Evolutionary conservation across 2,329 filamentous ascomycete genomes (phyloP).

Genomic region (Xylariaceae sp.): DNA sequence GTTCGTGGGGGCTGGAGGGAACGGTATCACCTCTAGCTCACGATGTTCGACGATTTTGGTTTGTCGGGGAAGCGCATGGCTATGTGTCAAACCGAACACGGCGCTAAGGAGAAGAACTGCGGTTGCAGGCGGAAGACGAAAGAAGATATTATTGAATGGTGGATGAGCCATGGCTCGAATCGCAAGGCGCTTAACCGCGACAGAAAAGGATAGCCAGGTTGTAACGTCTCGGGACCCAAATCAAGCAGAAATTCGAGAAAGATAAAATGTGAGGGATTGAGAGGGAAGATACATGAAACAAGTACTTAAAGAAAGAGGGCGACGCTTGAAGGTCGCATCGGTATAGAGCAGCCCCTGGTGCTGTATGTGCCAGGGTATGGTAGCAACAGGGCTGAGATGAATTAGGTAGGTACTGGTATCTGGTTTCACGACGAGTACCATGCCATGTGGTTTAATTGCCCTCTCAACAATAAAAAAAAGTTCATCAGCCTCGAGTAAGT

Average conservation of each 20-base stretch:
- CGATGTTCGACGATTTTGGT: constrained; percentile 47
- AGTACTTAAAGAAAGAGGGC: constrained; percentile 32
- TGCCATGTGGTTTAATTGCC: not conserved
- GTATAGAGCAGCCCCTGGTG: constrained; percentile 21
- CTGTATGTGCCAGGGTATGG: constrained; percentile 22
- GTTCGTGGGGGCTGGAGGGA: constrained; percentile 51
- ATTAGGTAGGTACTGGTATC: too few species aligned
- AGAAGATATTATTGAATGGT: constrained; percentile 43
- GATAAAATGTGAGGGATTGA: constrained; percentile 24
- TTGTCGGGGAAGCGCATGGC: constrained; percentile 50
- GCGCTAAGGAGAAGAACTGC: constrained; percentile 45
- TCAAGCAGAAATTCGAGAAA: constrained; percentile 18
- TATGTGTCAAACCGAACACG: constrained; percentile 43
- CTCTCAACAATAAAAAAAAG: constrained; percentile 1
- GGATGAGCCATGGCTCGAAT: constrained; percentile 40
- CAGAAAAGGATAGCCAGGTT: constrained; percentile 8
- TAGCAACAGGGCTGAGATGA: constrained; percentile 35
- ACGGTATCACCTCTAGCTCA: constrained; percentile 50
- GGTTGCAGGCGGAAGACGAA: constrained; percentile 46
- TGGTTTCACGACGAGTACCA: too few species aligned
- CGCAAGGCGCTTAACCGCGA: constrained; percentile 16
- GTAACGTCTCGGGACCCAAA: constrained; percentile 6
- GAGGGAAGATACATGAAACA: constrained; percentile 29
- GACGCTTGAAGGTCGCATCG: constrained; percentile 31
- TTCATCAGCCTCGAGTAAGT: constrained; percentile 1